Conservation (phyloP, 345 rosid genomes). For the Gossypium ekmanianum region DNA sequence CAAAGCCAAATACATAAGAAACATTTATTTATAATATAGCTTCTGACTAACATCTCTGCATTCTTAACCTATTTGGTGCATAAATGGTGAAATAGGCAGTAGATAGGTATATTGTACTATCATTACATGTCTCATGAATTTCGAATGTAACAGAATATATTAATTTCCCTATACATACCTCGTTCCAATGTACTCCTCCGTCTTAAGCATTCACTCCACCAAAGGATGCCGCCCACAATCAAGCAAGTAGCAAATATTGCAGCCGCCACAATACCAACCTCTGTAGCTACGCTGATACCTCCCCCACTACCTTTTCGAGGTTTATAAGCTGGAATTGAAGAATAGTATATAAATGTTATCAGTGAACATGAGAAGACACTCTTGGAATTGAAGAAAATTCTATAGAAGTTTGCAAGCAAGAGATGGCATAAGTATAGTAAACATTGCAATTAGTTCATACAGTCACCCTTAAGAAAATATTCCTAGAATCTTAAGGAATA, state of each 20-base stretch:
- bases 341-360: too few relatives aligned
- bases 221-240: slow-evolving; percentile 22
- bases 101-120: neutral
- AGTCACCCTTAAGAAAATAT: neutral
- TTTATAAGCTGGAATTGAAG: slow-evolving; percentile 6
- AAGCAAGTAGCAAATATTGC: slow-evolving; percentile 10
- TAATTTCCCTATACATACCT: slow-evolving; percentile 16
- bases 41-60: neutral
- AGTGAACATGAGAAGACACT: too few relatives aligned
- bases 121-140: neutral
- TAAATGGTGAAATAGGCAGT: too few relatives aligned
- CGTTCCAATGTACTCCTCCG: neutral
- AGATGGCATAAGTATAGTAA: neutral
- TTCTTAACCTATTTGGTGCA: too few relatives aligned
- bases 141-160: neutral
- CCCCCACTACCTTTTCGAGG: slow-evolving; percentile 8
- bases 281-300: neutral
- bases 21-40: neutral
- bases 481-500: neutral
- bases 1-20: slow-evolving; percentile 1
- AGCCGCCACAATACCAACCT: slow-evolving; percentile 20
- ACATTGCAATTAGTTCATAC: neutral
- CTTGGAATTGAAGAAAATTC: neutral
- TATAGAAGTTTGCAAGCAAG: neutral
- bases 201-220: slow-evolving; percentile 31